phyloP scores from a whole-genome alignment of 2,329 filamentous ascomycete species.

The Didymella glomerata region DNA sequence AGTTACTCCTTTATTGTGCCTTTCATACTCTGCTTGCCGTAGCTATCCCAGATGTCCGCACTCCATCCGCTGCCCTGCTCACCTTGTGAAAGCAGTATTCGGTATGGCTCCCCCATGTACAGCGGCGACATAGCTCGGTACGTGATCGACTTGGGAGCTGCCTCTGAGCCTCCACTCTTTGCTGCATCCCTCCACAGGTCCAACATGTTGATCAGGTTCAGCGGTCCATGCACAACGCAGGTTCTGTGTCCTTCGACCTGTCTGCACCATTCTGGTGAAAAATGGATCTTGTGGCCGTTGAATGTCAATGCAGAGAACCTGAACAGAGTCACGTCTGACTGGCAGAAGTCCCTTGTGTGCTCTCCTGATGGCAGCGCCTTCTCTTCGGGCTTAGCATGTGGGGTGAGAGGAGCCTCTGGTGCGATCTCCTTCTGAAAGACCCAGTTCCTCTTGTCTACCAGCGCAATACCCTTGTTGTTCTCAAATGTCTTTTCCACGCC shows the following conservation, averaged over 20 bases:
- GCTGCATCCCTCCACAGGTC: slow-evolving; percentile 46
- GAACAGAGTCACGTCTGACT: slow-evolving; percentile 78
- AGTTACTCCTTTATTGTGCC: slow-evolving; percentile 37
- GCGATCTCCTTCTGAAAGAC: slow-evolving; percentile 56
- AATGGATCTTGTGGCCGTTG: slow-evolving; percentile 92
- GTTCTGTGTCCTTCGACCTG: slow-evolving; percentile 76
- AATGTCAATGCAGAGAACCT: slow-evolving; percentile 91
- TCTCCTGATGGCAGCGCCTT: slow-evolving; percentile 31
- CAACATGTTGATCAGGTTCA: slow-evolving; percentile 67
- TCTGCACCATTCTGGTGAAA: slow-evolving; percentile 75
- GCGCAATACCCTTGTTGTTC: slow-evolving; percentile 41
- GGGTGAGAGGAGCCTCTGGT: slow-evolving; percentile 49
- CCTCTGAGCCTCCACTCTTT: slow-evolving; percentile 23
- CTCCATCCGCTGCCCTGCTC: slow-evolving; percentile 27
- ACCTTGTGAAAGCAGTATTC: slow-evolving; percentile 35
- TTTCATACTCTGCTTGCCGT: slow-evolving; percentile 45
- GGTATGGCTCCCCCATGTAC: slow-evolving; percentile 44
- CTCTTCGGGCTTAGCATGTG: slow-evolving; percentile 27
- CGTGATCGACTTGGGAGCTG: slow-evolving; percentile 37
- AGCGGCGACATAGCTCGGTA: slow-evolving; percentile 47
- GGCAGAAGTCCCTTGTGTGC: slow-evolving; percentile 64
- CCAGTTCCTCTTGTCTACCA: slow-evolving; percentile 50
- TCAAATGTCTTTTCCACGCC: slow-evolving; percentile 64
- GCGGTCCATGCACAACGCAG: slow-evolving; percentile 85
- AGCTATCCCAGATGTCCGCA: slow-evolving; percentile 45